Evolutionary conservation across 768 basidiomycete genomes (phyloP).

Genomic region (Amylocystis lapponica): DNA sequence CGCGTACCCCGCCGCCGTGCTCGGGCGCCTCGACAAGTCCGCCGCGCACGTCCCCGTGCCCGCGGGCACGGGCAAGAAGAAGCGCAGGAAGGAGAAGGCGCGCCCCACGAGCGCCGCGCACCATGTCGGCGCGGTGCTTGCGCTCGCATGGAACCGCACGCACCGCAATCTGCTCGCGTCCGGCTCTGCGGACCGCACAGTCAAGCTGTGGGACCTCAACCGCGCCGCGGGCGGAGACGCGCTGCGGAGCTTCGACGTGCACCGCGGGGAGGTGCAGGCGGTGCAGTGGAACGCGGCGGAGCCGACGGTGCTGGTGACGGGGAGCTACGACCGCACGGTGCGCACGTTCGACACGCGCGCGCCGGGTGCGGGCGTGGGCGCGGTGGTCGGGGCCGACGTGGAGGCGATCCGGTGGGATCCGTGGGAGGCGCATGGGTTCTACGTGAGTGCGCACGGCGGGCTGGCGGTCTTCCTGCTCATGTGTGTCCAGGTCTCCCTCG

Average conservation of each 20-base stretch:
- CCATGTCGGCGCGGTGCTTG: slow-evolving; percentile 93
- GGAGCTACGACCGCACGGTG: slow-evolving; percentile 94
- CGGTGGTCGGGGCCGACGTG: slow-evolving; percentile 83
- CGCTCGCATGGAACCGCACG: slow-evolving; percentile 85
- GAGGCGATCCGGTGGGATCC: slow-evolving; percentile 96
- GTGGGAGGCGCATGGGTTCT: slow-evolving; percentile 84
- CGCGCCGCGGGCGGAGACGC: slow-evolving; percentile 59
- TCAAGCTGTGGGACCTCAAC: slow-evolving; percentile 95
- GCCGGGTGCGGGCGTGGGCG: slow-evolving; percentile 77
- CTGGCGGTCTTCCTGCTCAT: background rate
- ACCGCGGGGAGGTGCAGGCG: slow-evolving; percentile 93
- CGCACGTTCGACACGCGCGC: slow-evolving; percentile 89
- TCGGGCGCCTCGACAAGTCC: slow-evolving; percentile 84
- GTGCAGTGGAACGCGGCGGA: slow-evolving; percentile 93
- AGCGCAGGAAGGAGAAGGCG: slow-evolving; percentile 80
- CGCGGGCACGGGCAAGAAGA: slow-evolving; percentile 93
- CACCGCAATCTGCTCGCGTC: slow-evolving; percentile 91
- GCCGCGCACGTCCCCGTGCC: slow-evolving; percentile 73
- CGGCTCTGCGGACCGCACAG: slow-evolving; percentile 89
- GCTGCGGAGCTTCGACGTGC: slow-evolving; percentile 78
- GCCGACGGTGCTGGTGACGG: slow-evolving; percentile 86
- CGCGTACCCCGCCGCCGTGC: slow-evolving; percentile 87
- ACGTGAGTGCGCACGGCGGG: slow-evolving; percentile 47
- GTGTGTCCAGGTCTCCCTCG: slow-evolving; percentile 71
- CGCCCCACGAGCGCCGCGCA: slow-evolving; percentile 55